phyloP scores from a whole-genome alignment of 192 early-diverging fungal genomes.

The Coemansia sp. region DNA sequence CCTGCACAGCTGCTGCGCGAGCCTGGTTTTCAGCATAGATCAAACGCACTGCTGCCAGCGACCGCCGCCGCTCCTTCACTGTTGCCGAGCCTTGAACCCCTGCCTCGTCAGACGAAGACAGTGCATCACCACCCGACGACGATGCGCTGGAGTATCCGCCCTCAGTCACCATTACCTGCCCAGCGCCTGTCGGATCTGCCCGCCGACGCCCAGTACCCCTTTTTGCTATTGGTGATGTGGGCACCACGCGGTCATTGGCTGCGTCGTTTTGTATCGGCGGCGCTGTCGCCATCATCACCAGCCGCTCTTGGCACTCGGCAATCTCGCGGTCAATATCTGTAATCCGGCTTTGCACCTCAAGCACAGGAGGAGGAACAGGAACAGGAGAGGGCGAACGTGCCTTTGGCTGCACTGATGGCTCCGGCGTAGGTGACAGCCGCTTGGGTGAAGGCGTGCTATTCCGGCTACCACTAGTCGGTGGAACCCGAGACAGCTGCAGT shows the following conservation, averaged over 20 bases:
- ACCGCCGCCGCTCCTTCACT: slow-evolving; percentile 4
- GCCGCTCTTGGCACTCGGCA: slow-evolving; percentile 32
- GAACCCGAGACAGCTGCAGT: too few species aligned
- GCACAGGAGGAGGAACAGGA: neutral
- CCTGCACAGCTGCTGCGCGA: slow-evolving; percentile 24
- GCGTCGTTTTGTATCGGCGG: neutral
- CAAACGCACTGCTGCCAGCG: slow-evolving; percentile 7
- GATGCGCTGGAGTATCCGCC: too few species aligned
- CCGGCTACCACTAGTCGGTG: neutral
- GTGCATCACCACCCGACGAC: too few species aligned
- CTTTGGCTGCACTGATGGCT: neutral
- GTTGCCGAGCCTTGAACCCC: neutral
- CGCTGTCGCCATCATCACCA: slow-evolving; percentile 19
- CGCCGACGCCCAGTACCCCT: too few species aligned
- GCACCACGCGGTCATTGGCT: slow-evolving; percentile 29
- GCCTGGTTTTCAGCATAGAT: slow-evolving; percentile 44
- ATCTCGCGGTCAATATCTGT: slow-evolving; percentile 45
- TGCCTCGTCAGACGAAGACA: neutral
- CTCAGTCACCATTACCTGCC: too few species aligned
- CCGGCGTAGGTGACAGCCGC: slow-evolving; percentile 10
- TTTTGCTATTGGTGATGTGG: slow-evolving; percentile 16
- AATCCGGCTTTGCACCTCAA: slow-evolving; percentile 27
- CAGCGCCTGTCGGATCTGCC: too few species aligned
- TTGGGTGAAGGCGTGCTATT: slow-evolving; percentile 21
- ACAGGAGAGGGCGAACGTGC: neutral